Evolutionary conservation across 306 rosid genomes (phyloP), one percentile per base, ranked within the genome.

Genomic region (Macrotyloma uniflorum): DNA sequence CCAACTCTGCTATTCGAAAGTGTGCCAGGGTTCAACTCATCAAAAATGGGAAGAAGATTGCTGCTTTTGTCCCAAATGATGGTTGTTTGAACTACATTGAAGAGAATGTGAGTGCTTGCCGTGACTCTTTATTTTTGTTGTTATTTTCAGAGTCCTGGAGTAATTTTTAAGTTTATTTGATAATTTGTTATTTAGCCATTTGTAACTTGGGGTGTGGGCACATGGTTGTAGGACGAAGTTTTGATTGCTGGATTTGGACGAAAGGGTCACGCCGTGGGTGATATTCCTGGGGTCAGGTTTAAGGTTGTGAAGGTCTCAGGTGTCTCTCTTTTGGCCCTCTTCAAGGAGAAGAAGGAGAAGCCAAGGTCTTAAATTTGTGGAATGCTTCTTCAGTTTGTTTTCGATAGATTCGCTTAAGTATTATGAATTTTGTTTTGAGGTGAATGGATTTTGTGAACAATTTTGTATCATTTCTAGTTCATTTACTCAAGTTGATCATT

Each of bases 271-370:
- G 95, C 97, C 0, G 95, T 92, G 1, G 97, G 97, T 42, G 97
- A 92, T 88, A 90, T 92, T 79, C 94, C 97, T n/a, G 97, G 97
- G 8, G 97, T 92, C 47, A 74, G 94, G n/a, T 90, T 92, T 78
- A 88, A 92, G 89, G 94, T 92, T 28, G 92, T 90, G 72, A 90
- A 90, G 79, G 93, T 87, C 10, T 88, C 90, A 2, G 89, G 93
- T 55, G 96, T 90, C 11, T 90, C 92, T 38, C 91, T 92, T 26
- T 58, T 90, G 73, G 92, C 97, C n/a, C 93, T 92, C 13, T 92
- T 92, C 86, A 90, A 90, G 92, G 96, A 90, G 89, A 90, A 90
- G 85, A 90, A 90, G 80, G 96, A 90, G 84, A 90, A 90, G 84
- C 93, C 96, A 28, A 87, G 96, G 79, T 90, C 93, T 70, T 90